A percentile compares a stretch with the other conserved stretches of the same genome.
Conservation (phyloP, 2,329 filamentous ascomycete genomes). For the Diaporthe sp. region DNA sequence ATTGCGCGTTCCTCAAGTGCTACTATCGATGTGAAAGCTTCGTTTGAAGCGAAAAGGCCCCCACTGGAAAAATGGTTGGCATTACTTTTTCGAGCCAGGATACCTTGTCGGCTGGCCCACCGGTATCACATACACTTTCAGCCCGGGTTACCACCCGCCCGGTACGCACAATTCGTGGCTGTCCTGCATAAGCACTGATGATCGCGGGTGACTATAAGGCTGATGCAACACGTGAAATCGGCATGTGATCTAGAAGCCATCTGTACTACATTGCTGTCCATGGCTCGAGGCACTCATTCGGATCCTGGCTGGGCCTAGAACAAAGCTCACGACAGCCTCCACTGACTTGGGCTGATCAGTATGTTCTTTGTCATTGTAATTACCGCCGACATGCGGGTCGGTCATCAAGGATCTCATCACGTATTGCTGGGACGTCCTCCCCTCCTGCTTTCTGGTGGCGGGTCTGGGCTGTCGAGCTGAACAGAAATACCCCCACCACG, state of each 20-base stretch:
- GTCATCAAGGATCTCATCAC: background rate
- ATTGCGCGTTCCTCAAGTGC: background rate
- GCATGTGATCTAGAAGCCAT: background rate
- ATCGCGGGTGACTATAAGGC: background rate
- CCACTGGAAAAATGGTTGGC: background rate
- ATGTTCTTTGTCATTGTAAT: background rate
- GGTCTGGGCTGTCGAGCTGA: background rate
- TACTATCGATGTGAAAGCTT: background rate
- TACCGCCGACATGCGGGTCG: background rate
- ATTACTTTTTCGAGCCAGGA: background rate
- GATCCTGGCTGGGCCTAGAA: background rate
- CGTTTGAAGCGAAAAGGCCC: background rate
- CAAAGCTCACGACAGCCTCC: background rate
- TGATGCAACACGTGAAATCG: background rate
- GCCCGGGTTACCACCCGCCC: background rate
- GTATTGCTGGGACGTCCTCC: no score
- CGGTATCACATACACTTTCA: background rate
- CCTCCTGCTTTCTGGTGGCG: background rate
- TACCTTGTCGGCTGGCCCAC: slow-evolving; percentile 2
- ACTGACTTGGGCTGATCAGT: background rate
- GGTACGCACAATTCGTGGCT: background rate
- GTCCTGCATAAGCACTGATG: background rate
- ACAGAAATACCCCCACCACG: background rate
- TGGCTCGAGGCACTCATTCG: background rate
- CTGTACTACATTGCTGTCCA: background rate